These are phyloP conservation scores for Tubosaeta sp. DNA, from an alignment of 768 basidiomycete species.

Conservation along the genomic window DNA sequence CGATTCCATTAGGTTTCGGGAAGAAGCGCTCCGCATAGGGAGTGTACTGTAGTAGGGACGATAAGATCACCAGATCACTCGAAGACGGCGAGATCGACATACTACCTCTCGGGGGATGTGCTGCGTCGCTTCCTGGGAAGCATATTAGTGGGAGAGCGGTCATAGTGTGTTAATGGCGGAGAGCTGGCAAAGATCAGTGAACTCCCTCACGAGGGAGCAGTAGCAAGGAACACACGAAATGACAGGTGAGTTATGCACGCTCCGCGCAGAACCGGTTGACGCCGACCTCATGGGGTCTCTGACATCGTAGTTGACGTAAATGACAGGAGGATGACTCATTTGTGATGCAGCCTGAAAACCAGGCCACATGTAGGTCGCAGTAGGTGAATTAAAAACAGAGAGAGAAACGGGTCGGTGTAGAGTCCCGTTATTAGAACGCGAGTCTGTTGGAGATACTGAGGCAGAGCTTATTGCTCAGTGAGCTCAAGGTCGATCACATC, in stretches of 20 bases:
- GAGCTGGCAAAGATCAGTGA: slow-evolving; percentile 23
- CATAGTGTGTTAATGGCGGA: slow-evolving; percentile 25
- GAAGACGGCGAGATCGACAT: slow-evolving; percentile 9
- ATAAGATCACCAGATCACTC: slow-evolving; percentile 9
- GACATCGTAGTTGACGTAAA: slow-evolving; percentile 36
- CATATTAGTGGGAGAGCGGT: slow-evolving; percentile 26
- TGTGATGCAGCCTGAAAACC: slow-evolving; percentile 41
- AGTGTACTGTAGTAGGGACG: slow-evolving; percentile 10
- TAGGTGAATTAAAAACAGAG: slow-evolving; percentile 41
- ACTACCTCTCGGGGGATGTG: slow-evolving; percentile 29
- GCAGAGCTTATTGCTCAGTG: slow-evolving; percentile 18
- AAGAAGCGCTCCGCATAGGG: slow-evolving; percentile 13
- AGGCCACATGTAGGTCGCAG: slow-evolving; percentile 48
- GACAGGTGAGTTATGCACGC: slow-evolving; percentile 26
- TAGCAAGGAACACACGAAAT: slow-evolving; percentile 28
- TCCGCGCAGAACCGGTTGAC: slow-evolving; percentile 29
- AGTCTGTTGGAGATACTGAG: slow-evolving; percentile 20
- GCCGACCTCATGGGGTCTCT: slow-evolving; percentile 30
- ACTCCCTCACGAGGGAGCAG: slow-evolving; percentile 5
- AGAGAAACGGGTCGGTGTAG: slow-evolving; percentile 34
- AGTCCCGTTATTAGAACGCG: slow-evolving; percentile 20
- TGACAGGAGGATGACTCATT: slow-evolving; percentile 37
- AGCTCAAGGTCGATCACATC: slow-evolving; percentile 13
- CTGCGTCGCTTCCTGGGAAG: slow-evolving; percentile 33
- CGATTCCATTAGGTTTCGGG: slow-evolving; percentile 20